Base-by-base conservation (phyloP, 2,329 filamentous ascomycete genomes). In the Talaromyces sp. region DNA sequence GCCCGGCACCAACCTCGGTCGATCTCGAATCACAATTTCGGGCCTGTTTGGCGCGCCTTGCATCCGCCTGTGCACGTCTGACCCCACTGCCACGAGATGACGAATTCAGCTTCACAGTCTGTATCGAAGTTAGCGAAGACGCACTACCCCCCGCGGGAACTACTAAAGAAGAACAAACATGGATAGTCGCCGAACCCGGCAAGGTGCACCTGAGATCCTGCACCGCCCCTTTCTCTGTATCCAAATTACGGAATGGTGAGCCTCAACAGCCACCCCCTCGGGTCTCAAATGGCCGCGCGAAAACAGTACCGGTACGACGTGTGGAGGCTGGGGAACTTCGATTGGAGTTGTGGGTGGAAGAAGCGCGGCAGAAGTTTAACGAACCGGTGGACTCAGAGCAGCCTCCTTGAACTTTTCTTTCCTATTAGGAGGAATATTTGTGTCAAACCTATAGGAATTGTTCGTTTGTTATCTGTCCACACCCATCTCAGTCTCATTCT, bases 341-440 rank as follows among this genome's bases (percentile, higher is more conserved):
- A 20, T 80, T 89, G 64, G 86, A 89, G 67, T 78, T 86, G 52
- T 89, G 86, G 86, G 80, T 89, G 51, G 87, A 90, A 70, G 85
- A 88, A 65, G 81, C 81, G 52, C 78, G 75, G 56, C 76, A 77
- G 49, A 85, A 85, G 65, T 76, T 77, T 56, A 71, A 71, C 55
- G 71, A 77, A 62, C 69, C 70, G 54, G 65, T 70, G 61, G 66
- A 71, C 40, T 68, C 71, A 47, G 70, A 72, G 56, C 65, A 71
- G 56, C 66, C 69, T 36, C 60, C 66, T 58, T 72, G 64, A 71
- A 66, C 16, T 53, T 41, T 29, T 45, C 43, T 47, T 51, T 47
- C 49, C 22, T 50, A 37, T 52, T 33, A 44, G 52, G 47, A 22
- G 16, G 30, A 48, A 51, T 51, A 43, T 47, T 54, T 51, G 46